Evolutionary conservation across 2,329 filamentous ascomycete species (phyloP), one percentile per base, ranked within the genome.

Genomic region (Ascomycota sp.): DNA sequence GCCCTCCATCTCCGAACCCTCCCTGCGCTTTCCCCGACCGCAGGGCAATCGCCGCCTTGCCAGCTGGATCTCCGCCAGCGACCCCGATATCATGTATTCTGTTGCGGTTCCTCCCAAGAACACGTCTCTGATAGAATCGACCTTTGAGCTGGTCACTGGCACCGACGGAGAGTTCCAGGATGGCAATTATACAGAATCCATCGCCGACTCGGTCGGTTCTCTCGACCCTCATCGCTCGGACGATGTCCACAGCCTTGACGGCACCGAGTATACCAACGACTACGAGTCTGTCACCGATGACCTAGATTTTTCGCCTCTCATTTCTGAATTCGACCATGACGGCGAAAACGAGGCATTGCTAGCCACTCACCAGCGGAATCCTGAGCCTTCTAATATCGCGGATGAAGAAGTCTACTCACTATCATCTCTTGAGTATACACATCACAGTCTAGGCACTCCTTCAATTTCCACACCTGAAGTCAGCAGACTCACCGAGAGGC

Each of bases 21-120:
- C 55, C 20, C 55, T 72, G 27, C 61, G 64, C 33, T 71, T 71
- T 32, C 67, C 67, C 32, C 56, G 52, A 26, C 66, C 67, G 1
- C 56, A 61, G 41, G 67, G 63, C 31, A 69, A 60, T 38, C 55
- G 56, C 32, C 53, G 57, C 29, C 61, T 72, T 25, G 65, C 65
- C 40, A 62, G 64, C 55, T 71, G 65, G 65, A 54, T 72, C 29
- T 67, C 63, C 6, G 60, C 57, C 31, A 69, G 65, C 41, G 58
- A 64, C 20, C 63, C 63, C 30, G 59, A 65, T 48, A 66, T 69
- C 37, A 67, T 68, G 61, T 56, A 55, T 37, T 48, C 56, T 15
- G 50, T 51, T 23, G 50, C 44, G 31, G 50, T 51, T 7, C 11
- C 25, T 20, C 53, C 57, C 33, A 59, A 63, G 25, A 56, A 60